Evolutionary conservation across 768 basidiomycete species (phyloP).

Genomic region (Cubamyces lactineus): DNA sequence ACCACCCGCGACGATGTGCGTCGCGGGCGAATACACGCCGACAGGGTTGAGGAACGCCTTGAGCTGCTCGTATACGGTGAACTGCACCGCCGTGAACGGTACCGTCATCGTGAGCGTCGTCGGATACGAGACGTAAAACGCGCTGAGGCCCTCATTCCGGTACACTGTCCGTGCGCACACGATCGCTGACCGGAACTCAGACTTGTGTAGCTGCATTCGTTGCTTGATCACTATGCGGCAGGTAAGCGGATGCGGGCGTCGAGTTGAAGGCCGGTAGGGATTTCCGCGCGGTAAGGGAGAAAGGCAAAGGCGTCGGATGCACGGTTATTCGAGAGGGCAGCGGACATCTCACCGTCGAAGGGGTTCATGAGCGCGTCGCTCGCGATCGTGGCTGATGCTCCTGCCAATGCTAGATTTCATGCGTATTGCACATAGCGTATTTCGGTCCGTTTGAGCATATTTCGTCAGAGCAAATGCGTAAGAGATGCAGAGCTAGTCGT

Average conservation of each 20-base stretch:
- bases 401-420: constrained; percentile 71
- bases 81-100: constrained; percentile 98
- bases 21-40: constrained; percentile 87
- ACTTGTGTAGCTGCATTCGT: constrained; percentile 97
- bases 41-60: constrained; percentile 86
- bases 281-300: constrained; percentile 8
- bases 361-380: constrained; percentile 99
- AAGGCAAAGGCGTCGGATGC: constrained; percentile 20
- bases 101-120: constrained; percentile 96
- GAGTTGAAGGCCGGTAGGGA: neutral
- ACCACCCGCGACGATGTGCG: constrained; percentile 92
- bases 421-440: neutral
- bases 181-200: constrained; percentile 84
- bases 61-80: constrained; percentile 92
- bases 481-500: neutral
- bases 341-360: constrained; percentile 80
- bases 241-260: neutral
- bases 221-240: constrained; percentile 90
- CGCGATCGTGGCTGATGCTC: constrained; percentile 92
- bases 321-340: constrained; percentile 5
- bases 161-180: constrained; percentile 88
- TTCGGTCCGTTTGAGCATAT: neutral
- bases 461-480: neutral
- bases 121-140: constrained; percentile 99
- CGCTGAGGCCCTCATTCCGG: constrained; percentile 78